Evolutionary conservation across 2,329 filamentous ascomycete genomes (phyloP).

Genomic region (Colletotrichum salicis): DNA sequence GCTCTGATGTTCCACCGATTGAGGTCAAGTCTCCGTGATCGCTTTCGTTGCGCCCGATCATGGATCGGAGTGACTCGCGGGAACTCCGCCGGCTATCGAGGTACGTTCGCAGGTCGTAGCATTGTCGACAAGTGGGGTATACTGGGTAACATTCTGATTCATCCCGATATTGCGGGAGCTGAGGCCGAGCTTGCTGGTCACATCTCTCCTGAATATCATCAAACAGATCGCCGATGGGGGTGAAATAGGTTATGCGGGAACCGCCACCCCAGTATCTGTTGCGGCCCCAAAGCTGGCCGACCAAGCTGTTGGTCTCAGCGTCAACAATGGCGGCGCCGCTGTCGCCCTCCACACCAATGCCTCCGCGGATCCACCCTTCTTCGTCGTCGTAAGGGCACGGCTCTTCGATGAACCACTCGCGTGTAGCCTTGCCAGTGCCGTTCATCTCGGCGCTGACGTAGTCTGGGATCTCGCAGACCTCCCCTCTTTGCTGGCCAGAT

Average conservation of each 20-base stretch:
- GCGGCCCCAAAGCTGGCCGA: slow-evolving; percentile 57
- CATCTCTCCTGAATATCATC: slow-evolving; percentile 59
- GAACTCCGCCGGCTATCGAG: slow-evolving; percentile 55
- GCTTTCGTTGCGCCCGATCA: slow-evolving; percentile 51
- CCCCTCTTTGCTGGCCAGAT: slow-evolving; percentile 54
- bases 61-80: slow-evolving; percentile 53
- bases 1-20: slow-evolving; percentile 51
- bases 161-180: slow-evolving; percentile 53
- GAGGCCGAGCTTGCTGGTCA: slow-evolving; percentile 50
- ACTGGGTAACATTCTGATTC: slow-evolving; percentile 52
- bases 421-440: slow-evolving; percentile 53
- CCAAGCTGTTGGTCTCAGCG: slow-evolving; percentile 48
- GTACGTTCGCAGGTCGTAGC: slow-evolving; percentile 54
- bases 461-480: slow-evolving; percentile 55
- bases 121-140: slow-evolving; percentile 53
- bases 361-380: slow-evolving; percentile 57
- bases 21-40: slow-evolving; percentile 52
- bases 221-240: slow-evolving; percentile 55
- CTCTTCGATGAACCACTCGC: slow-evolving; percentile 59
- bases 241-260: slow-evolving; percentile 55
- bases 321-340: slow-evolving; percentile 58
- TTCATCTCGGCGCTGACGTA: slow-evolving; percentile 52
- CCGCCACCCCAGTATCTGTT: slow-evolving; percentile 56
- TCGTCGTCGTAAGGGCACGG: slow-evolving; percentile 50
- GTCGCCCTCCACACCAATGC: slow-evolving; percentile 57